phyloP scores from a whole-genome alignment of 805 yeast genomes.

The Saccharomyces cerevisiae region DNA sequence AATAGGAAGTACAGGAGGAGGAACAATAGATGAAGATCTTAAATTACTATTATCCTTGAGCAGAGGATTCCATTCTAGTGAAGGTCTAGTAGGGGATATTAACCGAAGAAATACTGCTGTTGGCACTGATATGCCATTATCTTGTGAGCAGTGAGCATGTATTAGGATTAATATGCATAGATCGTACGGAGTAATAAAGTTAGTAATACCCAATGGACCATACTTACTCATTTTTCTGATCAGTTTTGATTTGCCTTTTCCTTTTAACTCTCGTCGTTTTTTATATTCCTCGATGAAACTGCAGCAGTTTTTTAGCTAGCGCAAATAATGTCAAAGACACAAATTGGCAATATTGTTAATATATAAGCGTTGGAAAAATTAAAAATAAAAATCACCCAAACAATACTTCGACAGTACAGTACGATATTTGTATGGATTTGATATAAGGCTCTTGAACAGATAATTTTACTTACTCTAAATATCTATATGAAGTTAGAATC shows the following conservation, averaged over 20 bases:
- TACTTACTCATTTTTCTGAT: not conserved
- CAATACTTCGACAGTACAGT: not conserved
- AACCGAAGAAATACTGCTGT: conserved; percentile 11
- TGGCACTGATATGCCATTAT: conserved; percentile 4
- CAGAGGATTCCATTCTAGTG: conserved; percentile 14
- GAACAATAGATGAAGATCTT: conserved; percentile 1
- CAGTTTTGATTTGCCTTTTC: not conserved
- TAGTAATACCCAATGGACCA: conserved; percentile 1
- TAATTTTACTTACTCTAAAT: conserved; percentile 49
- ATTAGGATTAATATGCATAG: conserved; percentile 16
- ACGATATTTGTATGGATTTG: not conserved
- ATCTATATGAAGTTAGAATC: conserved; percentile 70
- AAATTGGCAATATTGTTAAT: not conserved
- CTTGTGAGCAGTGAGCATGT: conserved; percentile 12
- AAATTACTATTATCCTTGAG: conserved; percentile 6
- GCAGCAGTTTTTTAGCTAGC: not conserved
- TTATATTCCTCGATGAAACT: not conserved
- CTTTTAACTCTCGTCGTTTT: not conserved
- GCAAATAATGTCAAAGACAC: conserved; percentile 2
- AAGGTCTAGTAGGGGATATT: conserved; percentile 16
- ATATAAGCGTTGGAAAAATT: not conserved
- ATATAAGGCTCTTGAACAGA: not conserved
- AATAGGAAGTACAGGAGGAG: conserved; percentile 18
- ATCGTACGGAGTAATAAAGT: conserved; percentile 22
- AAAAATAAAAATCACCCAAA: not conserved